A percentile compares a stretch with the other conserved stretches of the same genome.
Conservation (phyloP, 345 rosid species). For the Syzygium aromaticum region DNA sequence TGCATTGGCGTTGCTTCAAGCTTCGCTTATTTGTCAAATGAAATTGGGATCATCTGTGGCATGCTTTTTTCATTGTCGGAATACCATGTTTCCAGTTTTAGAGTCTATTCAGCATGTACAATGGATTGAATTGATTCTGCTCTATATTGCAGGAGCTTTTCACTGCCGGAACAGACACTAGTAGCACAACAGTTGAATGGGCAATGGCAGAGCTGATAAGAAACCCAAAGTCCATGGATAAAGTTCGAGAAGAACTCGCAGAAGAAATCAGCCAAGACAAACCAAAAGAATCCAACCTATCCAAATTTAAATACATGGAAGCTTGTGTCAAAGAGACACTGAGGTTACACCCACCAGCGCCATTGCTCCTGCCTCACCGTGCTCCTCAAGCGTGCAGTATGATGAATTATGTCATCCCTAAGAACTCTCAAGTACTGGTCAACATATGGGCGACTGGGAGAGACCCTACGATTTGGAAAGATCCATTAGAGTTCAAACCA, state of each 20-base stretch:
- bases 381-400: background rate
- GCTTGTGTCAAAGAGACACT: slow-evolving; percentile 11
- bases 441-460: slow-evolving; percentile 9
- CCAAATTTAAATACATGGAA: slow-evolving; percentile 2
- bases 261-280: background rate
- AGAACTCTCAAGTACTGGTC: slow-evolving; percentile 12
- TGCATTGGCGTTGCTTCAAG: background rate
- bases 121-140: background rate
- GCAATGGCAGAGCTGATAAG: slow-evolving; percentile 7
- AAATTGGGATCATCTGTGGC: background rate
- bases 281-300: slow-evolving; percentile 1
- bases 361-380: slow-evolving; percentile 12
- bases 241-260: background rate
- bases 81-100: background rate
- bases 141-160: slow-evolving; percentile 2
- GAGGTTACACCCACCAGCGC: slow-evolving; percentile 9
- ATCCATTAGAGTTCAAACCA: slow-evolving; percentile 3
- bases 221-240: slow-evolving; percentile 3
- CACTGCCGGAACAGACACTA: slow-evolving; percentile 5
- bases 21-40: background rate
- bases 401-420: slow-evolving; percentile 4
- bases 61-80: background rate
- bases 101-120: too few relatives aligned
- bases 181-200: slow-evolving; percentile 4
- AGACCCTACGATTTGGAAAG: slow-evolving; percentile 5